Evolutionary conservation across 2,329 filamentous ascomycete species (phyloP).

Genomic region (Aureobasidium sp.): DNA sequence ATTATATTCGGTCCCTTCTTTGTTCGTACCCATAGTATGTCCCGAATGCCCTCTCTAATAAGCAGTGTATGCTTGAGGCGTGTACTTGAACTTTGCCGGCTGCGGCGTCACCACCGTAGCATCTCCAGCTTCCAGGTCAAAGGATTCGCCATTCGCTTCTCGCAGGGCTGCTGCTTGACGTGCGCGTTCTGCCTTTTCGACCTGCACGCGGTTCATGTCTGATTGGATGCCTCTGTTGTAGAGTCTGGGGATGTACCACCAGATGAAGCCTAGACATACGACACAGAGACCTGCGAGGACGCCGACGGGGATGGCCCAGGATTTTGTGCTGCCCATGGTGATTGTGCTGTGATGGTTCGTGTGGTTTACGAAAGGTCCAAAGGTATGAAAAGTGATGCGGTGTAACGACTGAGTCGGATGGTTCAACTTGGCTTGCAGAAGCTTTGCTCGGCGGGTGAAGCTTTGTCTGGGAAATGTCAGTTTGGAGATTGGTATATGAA

Average conservation of each 20-base stretch:
- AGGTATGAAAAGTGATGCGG: background rate
- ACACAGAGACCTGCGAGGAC: constrained; percentile 22
- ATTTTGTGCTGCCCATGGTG: constrained; percentile 19
- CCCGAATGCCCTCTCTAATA: background rate
- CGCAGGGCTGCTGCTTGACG: background rate
- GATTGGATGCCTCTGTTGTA: constrained; percentile 21
- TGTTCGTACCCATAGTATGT: background rate
- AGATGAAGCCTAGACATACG: constrained; percentile 22
- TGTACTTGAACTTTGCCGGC: constrained; percentile 15
- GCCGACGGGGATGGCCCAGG: constrained; percentile 25
- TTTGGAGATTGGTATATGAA: background rate
- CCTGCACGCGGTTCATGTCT: constrained; percentile 20
- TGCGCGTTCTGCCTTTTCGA: constrained; percentile 11
- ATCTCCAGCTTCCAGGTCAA: background rate
- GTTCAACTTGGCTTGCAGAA: background rate
- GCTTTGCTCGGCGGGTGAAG: constrained; percentile 5
- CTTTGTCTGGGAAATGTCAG: background rate
- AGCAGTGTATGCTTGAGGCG: constrained; percentile 13
- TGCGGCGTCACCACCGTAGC: background rate
- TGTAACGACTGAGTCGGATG: background rate
- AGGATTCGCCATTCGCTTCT: background rate
- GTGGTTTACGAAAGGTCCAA: background rate
- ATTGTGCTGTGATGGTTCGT: background rate
- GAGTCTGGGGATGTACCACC: constrained; percentile 26
- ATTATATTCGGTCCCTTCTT: background rate